These are phyloP conservation scores for Botryotinia calthae DNA, from an alignment of 2,329 filamentous ascomycete species.

Conservation along the genomic window DNA sequence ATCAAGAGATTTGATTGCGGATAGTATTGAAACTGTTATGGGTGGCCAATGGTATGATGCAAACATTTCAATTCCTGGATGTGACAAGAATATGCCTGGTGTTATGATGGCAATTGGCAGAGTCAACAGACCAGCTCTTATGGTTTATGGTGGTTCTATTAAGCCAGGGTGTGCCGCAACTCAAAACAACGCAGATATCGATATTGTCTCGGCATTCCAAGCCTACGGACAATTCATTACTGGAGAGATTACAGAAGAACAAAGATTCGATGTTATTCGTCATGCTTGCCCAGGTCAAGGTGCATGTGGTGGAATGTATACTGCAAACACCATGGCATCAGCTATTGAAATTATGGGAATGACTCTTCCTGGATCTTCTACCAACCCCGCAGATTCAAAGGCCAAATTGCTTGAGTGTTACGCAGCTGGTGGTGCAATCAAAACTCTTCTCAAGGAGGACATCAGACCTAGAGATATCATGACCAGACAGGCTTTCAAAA, in stretches of 20 bases:
- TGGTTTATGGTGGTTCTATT: conserved; percentile 97
- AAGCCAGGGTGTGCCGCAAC: conserved; percentile 79
- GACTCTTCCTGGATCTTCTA: conserved; percentile 79
- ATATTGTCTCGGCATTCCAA: conserved; percentile 97
- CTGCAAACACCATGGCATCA: conserved; percentile 73
- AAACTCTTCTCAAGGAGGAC: conserved; percentile 70
- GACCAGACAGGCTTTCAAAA: conserved; percentile 77
- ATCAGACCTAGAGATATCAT: conserved; percentile 76
- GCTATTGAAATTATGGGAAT: conserved; percentile 72
- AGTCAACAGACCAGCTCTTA: conserved; percentile 89
- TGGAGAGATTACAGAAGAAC: conserved; percentile 85
- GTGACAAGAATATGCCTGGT: conserved; percentile 99
- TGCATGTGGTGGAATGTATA: conserved; percentile 85
- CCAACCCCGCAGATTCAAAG: conserved; percentile 71
- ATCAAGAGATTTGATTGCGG: conserved; percentile 93
- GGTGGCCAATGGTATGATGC: conserved; percentile 98
- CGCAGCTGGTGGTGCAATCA: conserved; percentile 69
- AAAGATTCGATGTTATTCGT: conserved; percentile 91
- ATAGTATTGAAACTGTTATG: conserved; percentile 99
- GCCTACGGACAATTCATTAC: conserved; percentile 93
- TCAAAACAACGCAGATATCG: conserved; percentile 72
- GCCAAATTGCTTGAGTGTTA: conserved; percentile 73
- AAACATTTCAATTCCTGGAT: conserved; percentile 94
- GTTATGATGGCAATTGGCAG: conserved; percentile 91
- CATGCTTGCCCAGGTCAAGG: conserved; percentile 83